Conservation (phyloP, 164 flowering plant species). For the Sedum album region DNA sequence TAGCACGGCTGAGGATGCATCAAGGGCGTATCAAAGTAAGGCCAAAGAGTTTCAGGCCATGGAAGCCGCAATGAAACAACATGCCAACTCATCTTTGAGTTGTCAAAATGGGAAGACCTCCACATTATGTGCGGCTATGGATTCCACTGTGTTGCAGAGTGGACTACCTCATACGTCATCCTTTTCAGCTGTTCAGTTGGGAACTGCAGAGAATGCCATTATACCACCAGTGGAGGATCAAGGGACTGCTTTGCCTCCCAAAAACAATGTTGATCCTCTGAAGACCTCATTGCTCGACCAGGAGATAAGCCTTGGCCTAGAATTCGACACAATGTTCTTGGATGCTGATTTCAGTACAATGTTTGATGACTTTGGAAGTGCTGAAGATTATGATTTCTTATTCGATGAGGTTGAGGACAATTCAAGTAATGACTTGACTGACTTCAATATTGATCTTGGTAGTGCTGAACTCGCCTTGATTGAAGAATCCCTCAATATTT, state of each 20-base stretch:
- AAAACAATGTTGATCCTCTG: not conserved
- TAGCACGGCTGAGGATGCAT: slow-evolving; percentile 67
- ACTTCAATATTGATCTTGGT: slow-evolving; percentile 19
- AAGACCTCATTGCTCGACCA: not conserved
- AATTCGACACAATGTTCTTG: slow-evolving; percentile 9
- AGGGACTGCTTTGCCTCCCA: not conserved
- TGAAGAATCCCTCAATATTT: slow-evolving; percentile 49
- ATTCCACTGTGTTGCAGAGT: slow-evolving; percentile 9
- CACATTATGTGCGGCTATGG: not conserved
- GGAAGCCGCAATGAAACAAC: slow-evolving; percentile 10
- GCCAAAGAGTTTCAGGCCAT: slow-evolving; percentile 28
- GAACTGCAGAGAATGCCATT: not conserved
- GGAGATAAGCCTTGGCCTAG: slow-evolving; percentile 9
- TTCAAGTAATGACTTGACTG: slow-evolving; percentile 8
- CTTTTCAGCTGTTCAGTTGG: not conserved
- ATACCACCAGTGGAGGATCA: not conserved
- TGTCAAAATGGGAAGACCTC: not conserved
- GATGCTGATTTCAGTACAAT: not conserved
- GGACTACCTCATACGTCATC: slow-evolving; percentile 10
- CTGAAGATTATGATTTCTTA: slow-evolving; percentile 9
- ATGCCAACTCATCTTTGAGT: not conserved
- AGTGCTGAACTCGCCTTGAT: slow-evolving; percentile 38
- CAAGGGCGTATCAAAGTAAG: slow-evolving; percentile 50
- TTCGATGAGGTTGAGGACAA: not conserved
- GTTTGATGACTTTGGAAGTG: slow-evolving; percentile 10